Evolutionary conservation across 2,329 filamentous ascomycete species (phyloP).

Genomic region (Neurospora sp.): DNA sequence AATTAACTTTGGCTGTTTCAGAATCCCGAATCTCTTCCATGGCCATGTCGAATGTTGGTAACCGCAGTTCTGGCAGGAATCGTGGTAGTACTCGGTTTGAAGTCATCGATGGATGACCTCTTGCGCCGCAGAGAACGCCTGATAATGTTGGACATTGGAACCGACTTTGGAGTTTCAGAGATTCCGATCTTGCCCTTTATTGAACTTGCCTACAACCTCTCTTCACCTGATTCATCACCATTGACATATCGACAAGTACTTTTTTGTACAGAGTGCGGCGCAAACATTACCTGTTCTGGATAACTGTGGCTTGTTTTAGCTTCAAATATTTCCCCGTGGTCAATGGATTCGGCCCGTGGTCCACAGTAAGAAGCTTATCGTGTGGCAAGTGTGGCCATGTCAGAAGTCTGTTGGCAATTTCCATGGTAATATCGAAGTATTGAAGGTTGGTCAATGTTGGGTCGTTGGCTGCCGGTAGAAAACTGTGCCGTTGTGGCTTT

Average conservation of each 20-base stretch:
- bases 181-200: neutral
- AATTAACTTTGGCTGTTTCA: neutral
- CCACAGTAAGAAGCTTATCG: neutral
- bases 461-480: neutral
- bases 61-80: neutral
- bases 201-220: neutral
- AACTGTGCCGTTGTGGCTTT: neutral
- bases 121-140: neutral
- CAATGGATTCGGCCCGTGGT: neutral
- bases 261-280: neutral
- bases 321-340: neutral
- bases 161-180: neutral
- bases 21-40: neutral
- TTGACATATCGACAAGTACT: neutral
- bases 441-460: neutral
- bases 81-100: neutral
- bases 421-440: neutral
- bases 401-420: neutral
- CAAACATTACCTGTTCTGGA: neutral
- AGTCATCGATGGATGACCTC: neutral
- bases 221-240: neutral
- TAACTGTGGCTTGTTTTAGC: neutral
- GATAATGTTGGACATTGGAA: neutral
- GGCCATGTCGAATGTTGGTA: neutral
- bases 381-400: neutral